Percentiles rank a stretch among this genome's conserved stretches.
Evolutionary conservation across 116 monocot species (phyloP).

Genomic region (Iris pallida): DNA sequence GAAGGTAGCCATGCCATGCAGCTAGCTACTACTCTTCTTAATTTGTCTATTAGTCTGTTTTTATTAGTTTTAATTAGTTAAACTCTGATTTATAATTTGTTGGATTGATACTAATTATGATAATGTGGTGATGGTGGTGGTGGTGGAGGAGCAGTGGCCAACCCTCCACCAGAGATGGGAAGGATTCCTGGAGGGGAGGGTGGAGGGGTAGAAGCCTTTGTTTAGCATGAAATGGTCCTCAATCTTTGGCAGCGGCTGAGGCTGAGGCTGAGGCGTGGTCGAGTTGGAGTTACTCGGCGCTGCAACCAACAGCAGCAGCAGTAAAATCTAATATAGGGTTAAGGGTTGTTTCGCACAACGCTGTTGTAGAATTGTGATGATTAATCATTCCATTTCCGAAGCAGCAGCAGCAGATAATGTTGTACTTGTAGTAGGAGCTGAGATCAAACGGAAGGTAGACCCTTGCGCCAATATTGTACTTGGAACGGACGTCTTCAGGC

Average conservation of each 20-base stretch:
- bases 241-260: slow-evolving; percentile 76
- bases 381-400: background rate
- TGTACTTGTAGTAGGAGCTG: slow-evolving; percentile 47
- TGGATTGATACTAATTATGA: too few relatives aligned
- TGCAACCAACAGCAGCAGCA: background rate
- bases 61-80: background rate
- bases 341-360: slow-evolving; percentile 75
- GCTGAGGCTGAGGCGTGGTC: slow-evolving; percentile 16
- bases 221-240: slow-evolving; percentile 72
- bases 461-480: slow-evolving; percentile 39
- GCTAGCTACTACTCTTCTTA: too few relatives aligned
- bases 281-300: slow-evolving; percentile 49
- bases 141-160: slow-evolving; percentile 32
- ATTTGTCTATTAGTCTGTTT: background rate
- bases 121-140: too few relatives aligned
- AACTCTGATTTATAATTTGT: background rate
- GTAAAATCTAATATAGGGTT: slow-evolving; percentile 32
- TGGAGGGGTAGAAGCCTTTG: slow-evolving; percentile 48
- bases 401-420: background rate
- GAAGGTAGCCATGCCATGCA: slow-evolving; percentile 36
- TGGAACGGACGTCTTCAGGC: slow-evolving; percentile 75
- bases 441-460: slow-evolving; percentile 81
- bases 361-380: slow-evolving; percentile 30
- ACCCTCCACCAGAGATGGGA: slow-evolving; percentile 96
- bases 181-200: slow-evolving; percentile 61